Base-by-base conservation (phyloP, 2,329 filamentous ascomycete genomes). In the Dothistroma septosporum region DNA sequence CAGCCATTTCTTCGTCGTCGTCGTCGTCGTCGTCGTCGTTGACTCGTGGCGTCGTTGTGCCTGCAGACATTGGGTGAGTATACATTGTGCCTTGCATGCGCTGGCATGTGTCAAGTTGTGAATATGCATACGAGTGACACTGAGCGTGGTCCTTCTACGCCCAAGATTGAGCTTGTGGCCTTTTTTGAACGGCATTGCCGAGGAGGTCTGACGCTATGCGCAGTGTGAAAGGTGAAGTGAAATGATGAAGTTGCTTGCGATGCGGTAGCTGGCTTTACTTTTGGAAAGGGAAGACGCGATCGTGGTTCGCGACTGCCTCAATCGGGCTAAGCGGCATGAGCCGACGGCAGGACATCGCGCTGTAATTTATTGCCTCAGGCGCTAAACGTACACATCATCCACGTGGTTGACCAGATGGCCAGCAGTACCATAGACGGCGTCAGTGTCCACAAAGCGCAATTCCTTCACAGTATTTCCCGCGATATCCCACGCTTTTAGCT, bases 1-100 rank as follows among this genome's bases (percentile, higher is more conserved):
- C 69, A 22, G 61, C 65, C 70, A 73, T 73, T 44, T 72, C 70
- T 52, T 72, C 67, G 57, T 74, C 72, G 7, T 67, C 67, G 46
- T 60, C 63, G 35, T n/a, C n/a, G n/a, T n/a, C n/a, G n/a, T 72
- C 71, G 19, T 64, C 55, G 33, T 68, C 61, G 10, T 61, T 47
- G 2, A 53, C 50, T 57, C 63, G 60, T 10, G 68, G 66, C 54
- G 63, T 70, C 7, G 69, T 66, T 16, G 68, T 69, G 61, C 67
- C 68, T 71, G 55, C 54, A 28, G 44, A 50, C 31, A 21, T n/a
- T 31, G 11, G 44, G 28, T 46, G 3, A 44, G 19, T 46, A 35
- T 21, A 44, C 9, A 16, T 28, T 32, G 50, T 61, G 31, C 31
- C 53, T 59, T 53, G 57, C 57, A 55, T 63, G 54, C 47, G 41